phyloP scores from a whole-genome alignment of 306 rosid genomes.

The Lotus japonicus region DNA sequence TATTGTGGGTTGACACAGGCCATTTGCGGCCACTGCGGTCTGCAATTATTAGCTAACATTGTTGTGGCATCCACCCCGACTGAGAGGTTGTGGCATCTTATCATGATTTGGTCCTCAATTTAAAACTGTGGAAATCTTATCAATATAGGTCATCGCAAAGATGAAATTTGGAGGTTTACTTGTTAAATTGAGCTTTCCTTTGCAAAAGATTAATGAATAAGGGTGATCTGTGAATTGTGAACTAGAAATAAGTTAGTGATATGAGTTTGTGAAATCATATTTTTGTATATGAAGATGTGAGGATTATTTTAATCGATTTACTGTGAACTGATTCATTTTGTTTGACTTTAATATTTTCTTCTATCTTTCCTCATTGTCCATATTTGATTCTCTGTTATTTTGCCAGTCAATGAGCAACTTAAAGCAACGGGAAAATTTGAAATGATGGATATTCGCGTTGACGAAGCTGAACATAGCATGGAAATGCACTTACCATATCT shows the following conservation, averaged over 20 bases:
- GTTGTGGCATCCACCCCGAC: no score
- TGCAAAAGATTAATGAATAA: background rate
- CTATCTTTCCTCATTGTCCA: background rate
- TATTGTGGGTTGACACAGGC: background rate
- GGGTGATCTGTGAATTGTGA: background rate
- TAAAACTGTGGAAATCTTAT: background rate
- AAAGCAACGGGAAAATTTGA: constrained; percentile 86
- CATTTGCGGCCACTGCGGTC: background rate
- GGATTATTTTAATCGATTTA: background rate
- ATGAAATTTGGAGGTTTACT: background rate
- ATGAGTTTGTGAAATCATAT: background rate
- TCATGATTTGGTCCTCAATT: background rate
- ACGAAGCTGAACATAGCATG: constrained; percentile 99
- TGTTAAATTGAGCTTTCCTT: background rate
- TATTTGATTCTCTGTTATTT: constrained; percentile 7
- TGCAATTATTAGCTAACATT: background rate
- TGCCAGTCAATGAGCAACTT: constrained; percentile 71
- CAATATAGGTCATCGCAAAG: background rate
- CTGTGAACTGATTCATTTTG: background rate
- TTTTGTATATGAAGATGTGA: background rate
- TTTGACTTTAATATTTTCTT: constrained; percentile 4
- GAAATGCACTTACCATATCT: constrained; percentile 99
- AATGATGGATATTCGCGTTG: constrained; percentile 65
- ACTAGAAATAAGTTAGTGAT: background rate
- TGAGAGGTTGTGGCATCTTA: background rate